Evolutionary conservation across 306 rosid genomes (phyloP).

Genomic region (Cucumis cinereus): DNA sequence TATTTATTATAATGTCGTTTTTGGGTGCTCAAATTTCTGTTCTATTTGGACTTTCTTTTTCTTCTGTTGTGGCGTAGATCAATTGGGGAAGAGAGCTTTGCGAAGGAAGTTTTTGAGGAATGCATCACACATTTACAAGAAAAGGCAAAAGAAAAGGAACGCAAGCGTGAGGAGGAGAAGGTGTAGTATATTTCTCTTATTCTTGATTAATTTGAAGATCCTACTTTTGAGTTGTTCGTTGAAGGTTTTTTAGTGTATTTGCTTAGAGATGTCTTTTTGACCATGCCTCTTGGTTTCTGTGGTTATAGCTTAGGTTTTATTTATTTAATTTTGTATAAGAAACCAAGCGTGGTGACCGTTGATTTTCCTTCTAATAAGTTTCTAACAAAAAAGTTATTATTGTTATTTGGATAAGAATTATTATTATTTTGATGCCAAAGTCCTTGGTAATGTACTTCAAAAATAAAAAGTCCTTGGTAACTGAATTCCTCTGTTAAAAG

Average conservation of each 20-base stretch:
- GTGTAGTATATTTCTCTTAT: conserved; percentile 20
- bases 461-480: background rate
- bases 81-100: conserved; percentile 56
- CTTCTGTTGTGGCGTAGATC: conserved; percentile 30
- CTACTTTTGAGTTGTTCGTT: background rate
- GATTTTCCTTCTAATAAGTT: background rate
- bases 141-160: conserved; percentile 89
- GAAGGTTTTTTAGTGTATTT: background rate
- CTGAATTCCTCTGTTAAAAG: background rate
- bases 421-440: background rate
- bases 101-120: conserved; percentile 69
- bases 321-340: background rate
- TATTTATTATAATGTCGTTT: background rate
- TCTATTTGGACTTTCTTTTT: background rate
- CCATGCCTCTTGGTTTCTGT: background rate
- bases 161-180: conserved; percentile 96
- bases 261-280: background rate
- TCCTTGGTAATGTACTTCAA: background rate
- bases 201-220: background rate
- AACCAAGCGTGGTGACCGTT: background rate
- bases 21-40: background rate
- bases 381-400: background rate
- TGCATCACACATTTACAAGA: conserved; percentile 54
- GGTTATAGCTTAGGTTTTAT: background rate
- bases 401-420: background rate